Conservation (phyloP, 2,329 filamentous ascomycete genomes). For the Stromatinia cepivora region DNA sequence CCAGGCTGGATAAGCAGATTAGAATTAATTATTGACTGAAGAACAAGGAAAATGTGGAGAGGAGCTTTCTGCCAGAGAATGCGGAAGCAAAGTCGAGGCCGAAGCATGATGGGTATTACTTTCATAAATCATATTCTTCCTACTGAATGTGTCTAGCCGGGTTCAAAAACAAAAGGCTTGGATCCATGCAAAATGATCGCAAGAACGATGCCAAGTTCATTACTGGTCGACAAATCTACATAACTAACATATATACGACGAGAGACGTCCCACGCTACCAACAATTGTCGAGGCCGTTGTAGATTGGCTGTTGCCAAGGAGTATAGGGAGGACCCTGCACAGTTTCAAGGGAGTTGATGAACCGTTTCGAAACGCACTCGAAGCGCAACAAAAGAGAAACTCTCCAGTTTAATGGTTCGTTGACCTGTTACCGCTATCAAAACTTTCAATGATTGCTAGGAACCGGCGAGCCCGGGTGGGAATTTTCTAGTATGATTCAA, state of each 20-base stretch:
- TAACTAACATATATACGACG: neutral
- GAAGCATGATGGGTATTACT: constrained; percentile 1
- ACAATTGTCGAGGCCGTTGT: neutral
- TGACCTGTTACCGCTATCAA: neutral
- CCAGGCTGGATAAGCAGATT: constrained; percentile 14
- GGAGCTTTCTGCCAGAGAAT: constrained; percentile 4
- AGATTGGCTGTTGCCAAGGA: constrained; percentile 1
- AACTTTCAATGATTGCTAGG: neutral
- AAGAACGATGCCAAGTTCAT: constrained; percentile 19
- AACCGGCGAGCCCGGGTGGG: neutral
- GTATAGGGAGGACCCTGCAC: neutral
- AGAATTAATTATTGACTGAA: constrained; percentile 3
- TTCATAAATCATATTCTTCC: constrained; percentile 9
- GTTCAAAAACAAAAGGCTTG: neutral
- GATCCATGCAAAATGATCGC: neutral
- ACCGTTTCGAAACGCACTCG: constrained; percentile 16
- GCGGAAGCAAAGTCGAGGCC: constrained; percentile 4
- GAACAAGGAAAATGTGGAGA: neutral
- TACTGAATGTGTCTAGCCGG: neutral
- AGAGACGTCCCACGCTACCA: constrained; percentile 13
- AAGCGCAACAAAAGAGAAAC: neutral
- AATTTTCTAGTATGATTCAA: neutral
- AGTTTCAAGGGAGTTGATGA: constrained; percentile 18
- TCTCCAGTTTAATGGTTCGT: neutral
- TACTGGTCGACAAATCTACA: neutral